Conservation (phyloP, 805 yeast species). For the Metschnikowia lachancei region DNA sequence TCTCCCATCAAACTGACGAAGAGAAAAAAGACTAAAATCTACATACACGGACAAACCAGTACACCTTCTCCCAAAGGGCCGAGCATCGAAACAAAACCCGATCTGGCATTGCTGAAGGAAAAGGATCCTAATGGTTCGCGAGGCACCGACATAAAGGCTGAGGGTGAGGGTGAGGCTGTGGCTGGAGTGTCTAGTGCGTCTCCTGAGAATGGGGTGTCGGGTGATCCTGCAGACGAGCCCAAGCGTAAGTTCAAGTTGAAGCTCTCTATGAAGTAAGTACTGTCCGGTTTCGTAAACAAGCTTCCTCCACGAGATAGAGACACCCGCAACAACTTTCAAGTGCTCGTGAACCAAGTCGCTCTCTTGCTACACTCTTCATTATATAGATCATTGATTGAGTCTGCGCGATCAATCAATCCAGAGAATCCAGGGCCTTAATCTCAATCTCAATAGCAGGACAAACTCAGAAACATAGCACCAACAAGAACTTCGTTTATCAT, state of each 20-base stretch:
- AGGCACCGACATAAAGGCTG: background rate
- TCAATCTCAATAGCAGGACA: background rate
- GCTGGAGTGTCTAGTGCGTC: conserved; percentile 1
- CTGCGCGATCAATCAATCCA: background rate
- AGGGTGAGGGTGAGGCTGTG: background rate
- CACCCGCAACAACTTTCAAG: background rate
- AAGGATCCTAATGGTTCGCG: background rate
- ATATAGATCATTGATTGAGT: background rate
- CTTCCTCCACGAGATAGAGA: background rate
- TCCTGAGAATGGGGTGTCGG: conserved; percentile 1
- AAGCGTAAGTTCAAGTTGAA: conserved; percentile 16
- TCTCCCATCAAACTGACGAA: conserved; percentile 14
- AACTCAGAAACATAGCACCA: background rate
- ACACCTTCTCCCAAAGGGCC: conserved; percentile 11
- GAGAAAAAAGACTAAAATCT: conserved; percentile 28
- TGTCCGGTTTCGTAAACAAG: background rate
- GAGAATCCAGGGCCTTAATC: background rate
- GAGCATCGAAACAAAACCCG: background rate
- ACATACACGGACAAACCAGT: conserved; percentile 24
- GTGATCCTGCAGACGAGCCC: conserved; percentile 7
- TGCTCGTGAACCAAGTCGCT: background rate
- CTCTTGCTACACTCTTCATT: background rate
- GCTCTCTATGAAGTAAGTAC: conserved; percentile 8
- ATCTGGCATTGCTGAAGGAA: background rate
- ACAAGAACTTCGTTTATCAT: background rate